Evolutionary conservation across 1,284 basidiomycete species (phyloP).

Genomic region (Ceratobasidium sp.): DNA sequence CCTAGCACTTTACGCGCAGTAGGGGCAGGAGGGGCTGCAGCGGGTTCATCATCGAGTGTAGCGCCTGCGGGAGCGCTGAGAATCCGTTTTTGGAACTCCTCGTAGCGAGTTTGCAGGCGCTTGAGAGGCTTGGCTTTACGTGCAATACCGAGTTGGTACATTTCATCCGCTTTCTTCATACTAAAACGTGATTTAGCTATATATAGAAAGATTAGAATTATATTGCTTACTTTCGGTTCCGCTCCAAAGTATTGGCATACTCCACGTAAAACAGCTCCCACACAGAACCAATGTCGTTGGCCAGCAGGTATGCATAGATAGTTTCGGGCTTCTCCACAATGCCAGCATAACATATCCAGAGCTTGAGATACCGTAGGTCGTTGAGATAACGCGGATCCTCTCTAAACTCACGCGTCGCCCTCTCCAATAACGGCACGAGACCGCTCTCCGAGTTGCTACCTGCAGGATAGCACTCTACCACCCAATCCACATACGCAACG

Average conservation of each 20-base stretch:
- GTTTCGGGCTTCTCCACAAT: constrained; percentile 70
- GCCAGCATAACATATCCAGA: constrained; percentile 86
- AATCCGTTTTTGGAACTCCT: constrained; percentile 83
- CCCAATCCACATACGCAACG: constrained; percentile 76
- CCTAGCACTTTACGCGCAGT: constrained; percentile 54
- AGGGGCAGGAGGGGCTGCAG: constrained; percentile 41
- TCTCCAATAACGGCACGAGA: constrained; percentile 78
- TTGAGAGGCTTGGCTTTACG: constrained; percentile 85
- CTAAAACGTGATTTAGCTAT: constrained; percentile 55
- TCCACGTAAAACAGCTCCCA: constrained; percentile 88
- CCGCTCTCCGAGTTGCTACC: constrained; percentile 73
- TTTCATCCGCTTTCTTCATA: constrained; percentile 79
- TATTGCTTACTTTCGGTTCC: constrained; percentile 71
- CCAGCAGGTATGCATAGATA: constrained; percentile 80
- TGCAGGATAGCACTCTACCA: constrained; percentile 64
- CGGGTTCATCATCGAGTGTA: constrained; percentile 47
- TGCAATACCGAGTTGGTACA: constrained; percentile 86
- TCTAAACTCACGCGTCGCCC: constrained; percentile 80
- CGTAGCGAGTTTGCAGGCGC: constrained; percentile 83
- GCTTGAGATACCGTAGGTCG: constrained; percentile 87
- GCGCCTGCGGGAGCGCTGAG: constrained; percentile 55
- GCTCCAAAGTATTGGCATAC: constrained; percentile 80
- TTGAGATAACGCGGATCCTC: constrained; percentile 82
- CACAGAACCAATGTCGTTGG: constrained; percentile 79
- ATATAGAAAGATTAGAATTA: neutral